phyloP scores from a whole-genome alignment of 768 basidiomycete genomes.

The Amanita molliuscula region DNA sequence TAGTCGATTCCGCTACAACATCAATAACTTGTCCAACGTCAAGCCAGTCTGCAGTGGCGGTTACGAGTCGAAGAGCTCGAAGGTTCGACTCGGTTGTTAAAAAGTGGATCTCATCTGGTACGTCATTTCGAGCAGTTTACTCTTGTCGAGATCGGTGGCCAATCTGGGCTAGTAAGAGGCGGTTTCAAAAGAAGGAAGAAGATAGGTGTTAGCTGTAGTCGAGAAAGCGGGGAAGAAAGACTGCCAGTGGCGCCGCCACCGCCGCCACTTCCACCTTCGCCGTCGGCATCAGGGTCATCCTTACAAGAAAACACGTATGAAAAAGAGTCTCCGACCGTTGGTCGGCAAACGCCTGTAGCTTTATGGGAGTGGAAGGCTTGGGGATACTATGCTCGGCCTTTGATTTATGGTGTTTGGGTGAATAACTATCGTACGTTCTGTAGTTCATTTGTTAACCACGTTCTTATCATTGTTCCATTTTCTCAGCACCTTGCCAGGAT shows the following conservation, averaged over 20 bases:
- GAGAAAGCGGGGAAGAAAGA: not conserved
- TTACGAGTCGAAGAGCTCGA: not conserved
- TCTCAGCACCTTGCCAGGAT: conserved; percentile 6
- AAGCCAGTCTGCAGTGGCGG: not conserved
- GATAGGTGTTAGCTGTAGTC: too few relatives aligned
- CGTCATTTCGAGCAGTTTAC: not conserved
- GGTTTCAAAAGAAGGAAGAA: not conserved
- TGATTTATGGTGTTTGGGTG: conserved; percentile 26
- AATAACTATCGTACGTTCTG: conserved; percentile 32
- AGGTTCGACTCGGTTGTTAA: not conserved
- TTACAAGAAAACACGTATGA: not conserved
- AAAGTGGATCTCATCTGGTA: not conserved
- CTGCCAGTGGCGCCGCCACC: not conserved
- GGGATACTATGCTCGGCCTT: conserved; percentile 43
- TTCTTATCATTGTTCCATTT: not conserved
- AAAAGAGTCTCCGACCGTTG: not conserved
- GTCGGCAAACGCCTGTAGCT: not conserved
- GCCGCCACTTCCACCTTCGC: not conserved
- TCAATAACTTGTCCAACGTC: not conserved
- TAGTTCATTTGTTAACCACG: not conserved
- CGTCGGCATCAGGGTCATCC: not conserved
- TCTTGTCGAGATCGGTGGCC: not conserved
- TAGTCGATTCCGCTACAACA: not conserved
- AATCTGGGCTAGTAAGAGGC: not conserved
- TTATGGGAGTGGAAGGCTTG: conserved; percentile 40